Evolutionary conservation across 768 basidiomycete species (phyloP).

Genomic region (Pholiota molesta): DNA sequence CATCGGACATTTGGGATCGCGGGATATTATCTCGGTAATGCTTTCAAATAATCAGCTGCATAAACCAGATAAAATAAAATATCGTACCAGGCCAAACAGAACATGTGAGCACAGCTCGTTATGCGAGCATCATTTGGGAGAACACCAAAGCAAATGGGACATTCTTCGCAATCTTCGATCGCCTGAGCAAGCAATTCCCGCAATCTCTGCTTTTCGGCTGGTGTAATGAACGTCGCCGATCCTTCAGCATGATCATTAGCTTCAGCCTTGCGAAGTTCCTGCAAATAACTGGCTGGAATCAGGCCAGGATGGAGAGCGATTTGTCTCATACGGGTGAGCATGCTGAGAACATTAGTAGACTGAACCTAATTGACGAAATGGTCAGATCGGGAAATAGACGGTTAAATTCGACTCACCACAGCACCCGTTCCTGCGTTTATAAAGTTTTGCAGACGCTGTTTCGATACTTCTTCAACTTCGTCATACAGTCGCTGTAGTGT

Average conservation of each 20-base stretch:
- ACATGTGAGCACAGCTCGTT: conserved; percentile 72
- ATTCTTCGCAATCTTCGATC: conserved; percentile 84
- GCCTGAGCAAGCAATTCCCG: conserved; percentile 62
- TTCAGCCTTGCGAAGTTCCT: conserved; percentile 53
- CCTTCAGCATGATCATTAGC: conserved; percentile 32
- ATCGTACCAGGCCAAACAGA: conserved; percentile 69
- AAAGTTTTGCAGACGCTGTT: conserved; percentile 60
- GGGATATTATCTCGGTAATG: conserved; percentile 68
- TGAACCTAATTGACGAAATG: conserved; percentile 47
- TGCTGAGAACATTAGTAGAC: conserved; percentile 71
- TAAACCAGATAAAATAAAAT: background rate
- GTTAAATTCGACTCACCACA: conserved; percentile 36
- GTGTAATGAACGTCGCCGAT: conserved; percentile 43
- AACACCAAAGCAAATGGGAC: conserved; percentile 71
- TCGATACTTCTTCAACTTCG: conserved; percentile 63
- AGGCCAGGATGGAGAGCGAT: conserved; percentile 79
- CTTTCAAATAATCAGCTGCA: conserved; percentile 31
- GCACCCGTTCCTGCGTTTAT: conserved; percentile 47
- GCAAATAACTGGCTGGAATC: conserved; percentile 70
- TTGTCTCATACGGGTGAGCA: conserved; percentile 88
- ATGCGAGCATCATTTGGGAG: conserved; percentile 65
- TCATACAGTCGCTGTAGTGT: conserved; percentile 62
- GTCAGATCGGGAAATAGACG: background rate
- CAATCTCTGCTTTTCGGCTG: conserved; percentile 56
- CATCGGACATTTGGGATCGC: conserved; percentile 85